Conservation (phyloP, 176 grass and related monocot genomes). For the Saccharum spontaneum region DNA sequence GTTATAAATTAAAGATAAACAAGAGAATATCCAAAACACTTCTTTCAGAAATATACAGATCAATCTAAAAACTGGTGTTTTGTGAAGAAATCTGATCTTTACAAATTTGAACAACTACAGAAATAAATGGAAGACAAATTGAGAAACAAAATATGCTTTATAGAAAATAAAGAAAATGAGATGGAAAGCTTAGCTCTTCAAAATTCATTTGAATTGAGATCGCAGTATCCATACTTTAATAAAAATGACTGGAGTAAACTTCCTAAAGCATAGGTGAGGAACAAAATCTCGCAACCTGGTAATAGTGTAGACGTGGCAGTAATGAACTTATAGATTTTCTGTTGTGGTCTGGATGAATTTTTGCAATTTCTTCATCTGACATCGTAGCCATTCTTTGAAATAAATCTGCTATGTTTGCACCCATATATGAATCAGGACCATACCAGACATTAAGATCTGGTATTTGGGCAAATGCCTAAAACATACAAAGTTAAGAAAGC, state of each 20-base stretch:
- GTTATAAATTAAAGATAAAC: neutral
- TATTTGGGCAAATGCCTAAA: conserved; percentile 90
- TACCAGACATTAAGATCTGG: conserved; percentile 89
- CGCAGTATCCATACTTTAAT: neutral
- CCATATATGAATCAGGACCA: conserved; percentile 99
- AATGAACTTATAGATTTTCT: conserved; percentile 69
- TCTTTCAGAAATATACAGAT: neutral
- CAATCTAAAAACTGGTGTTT: neutral
- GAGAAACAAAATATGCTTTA: neutral
- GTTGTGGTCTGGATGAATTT: conserved; percentile 79
- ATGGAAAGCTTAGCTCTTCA: neutral
- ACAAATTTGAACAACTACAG: neutral
- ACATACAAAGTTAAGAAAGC: conserved; percentile 9
- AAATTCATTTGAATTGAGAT: neutral
- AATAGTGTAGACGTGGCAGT: conserved; percentile 68
- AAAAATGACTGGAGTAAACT: conserved; percentile 11
- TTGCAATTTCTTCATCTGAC: conserved; percentile 89
- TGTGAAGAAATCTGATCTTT: neutral
- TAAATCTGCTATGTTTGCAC: conserved; percentile 90
- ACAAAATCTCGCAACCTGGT: conserved; percentile 52
- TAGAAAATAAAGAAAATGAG: neutral
- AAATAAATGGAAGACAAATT: conserved; percentile 7
- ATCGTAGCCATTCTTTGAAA: conserved; percentile 86
- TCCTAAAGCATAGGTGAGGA: conserved; percentile 17
- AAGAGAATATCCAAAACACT: neutral